Evolutionary conservation across 768 basidiomycete species (phyloP).

Genomic region (Boletus reticulatus): DNA sequence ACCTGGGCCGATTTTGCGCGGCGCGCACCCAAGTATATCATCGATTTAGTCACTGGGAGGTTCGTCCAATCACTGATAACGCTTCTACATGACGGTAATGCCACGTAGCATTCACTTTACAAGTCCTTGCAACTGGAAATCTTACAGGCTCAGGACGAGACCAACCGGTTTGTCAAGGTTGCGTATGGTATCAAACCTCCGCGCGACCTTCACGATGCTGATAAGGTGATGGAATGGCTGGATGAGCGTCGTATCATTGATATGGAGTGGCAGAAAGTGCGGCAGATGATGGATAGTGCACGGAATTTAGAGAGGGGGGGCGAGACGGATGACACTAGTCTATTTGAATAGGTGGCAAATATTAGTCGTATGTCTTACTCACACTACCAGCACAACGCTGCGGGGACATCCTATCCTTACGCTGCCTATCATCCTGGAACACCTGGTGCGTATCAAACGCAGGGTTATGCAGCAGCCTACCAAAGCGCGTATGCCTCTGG

Average conservation of each 20-base stretch:
- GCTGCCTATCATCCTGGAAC: conserved; percentile 56
- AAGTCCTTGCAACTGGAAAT: conserved; percentile 56
- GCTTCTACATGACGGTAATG: conserved; percentile 4
- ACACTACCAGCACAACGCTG: conserved; percentile 35
- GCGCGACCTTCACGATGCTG: conserved; percentile 65
- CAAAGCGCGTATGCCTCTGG: conserved; percentile 54
- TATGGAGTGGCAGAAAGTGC: conserved; percentile 66
- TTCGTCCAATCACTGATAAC: conserved; percentile 31
- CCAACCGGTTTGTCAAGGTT: conserved; percentile 53
- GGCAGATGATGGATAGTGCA: conserved; percentile 75
- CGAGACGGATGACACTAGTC: conserved; percentile 31
- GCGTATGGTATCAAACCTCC: conserved; percentile 62
- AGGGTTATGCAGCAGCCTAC: conserved; percentile 50
- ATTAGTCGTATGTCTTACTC: conserved; percentile 31
- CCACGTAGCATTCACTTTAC: conserved; percentile 63
- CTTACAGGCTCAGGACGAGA: conserved; percentile 45
- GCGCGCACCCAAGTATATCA: conserved; percentile 66
- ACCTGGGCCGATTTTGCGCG: conserved; percentile 82
- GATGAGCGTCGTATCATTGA: conserved; percentile 67
- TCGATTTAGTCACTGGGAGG: conserved; percentile 82
- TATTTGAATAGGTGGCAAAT: background rate
- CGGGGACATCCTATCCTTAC: conserved; percentile 64
- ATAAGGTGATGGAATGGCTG: conserved; percentile 80
- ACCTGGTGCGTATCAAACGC: conserved; percentile 42
- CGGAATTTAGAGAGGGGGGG: conserved; percentile 59